Conservation (phyloP, 306 rosid species). For the Argentina anserina region DNA sequence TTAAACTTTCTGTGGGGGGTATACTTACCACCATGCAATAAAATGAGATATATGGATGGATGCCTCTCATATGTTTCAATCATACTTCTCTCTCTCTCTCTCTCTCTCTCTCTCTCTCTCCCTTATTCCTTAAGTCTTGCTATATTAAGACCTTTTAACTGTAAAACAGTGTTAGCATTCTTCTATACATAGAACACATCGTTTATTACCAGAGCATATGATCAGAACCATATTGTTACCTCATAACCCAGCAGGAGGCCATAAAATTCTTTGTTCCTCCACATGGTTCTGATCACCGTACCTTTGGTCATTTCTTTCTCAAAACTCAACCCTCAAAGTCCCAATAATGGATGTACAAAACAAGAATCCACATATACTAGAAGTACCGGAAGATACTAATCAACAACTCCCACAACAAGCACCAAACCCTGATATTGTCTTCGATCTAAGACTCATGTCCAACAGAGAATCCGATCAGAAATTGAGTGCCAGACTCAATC, state of each 20-base stretch:
- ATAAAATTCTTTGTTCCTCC: constrained; percentile 12
- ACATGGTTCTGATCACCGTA: constrained; percentile 21
- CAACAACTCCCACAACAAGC: constrained; percentile 22
- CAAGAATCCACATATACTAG: constrained; percentile 9
- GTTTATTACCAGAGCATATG: constrained; percentile 30
- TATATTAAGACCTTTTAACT: constrained; percentile 77
- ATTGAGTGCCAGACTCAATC: constrained; percentile 58
- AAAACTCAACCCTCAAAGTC: constrained; percentile 40
- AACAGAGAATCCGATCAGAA: constrained; percentile 39
- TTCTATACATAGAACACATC: constrained; percentile 38
- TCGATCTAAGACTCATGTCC: constrained; percentile 64
- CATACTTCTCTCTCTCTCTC: constrained; percentile 30
- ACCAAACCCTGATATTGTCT: constrained; percentile 26
- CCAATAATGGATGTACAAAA: constrained; percentile 21
- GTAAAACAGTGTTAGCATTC: constrained; percentile 43
- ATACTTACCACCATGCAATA: neutral
- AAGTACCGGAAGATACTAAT: constrained; percentile 12
- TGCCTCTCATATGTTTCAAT: constrained; percentile 45
- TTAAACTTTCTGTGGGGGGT: constrained; percentile 30
- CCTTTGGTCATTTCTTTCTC: constrained; percentile 36
- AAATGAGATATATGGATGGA: constrained; percentile 31
- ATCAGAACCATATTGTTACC: neutral
- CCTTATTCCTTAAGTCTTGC: constrained; percentile 47
- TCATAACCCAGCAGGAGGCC: constrained; percentile 6
- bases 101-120: constrained; percentile 22